phyloP scores from a whole-genome alignment of 768 basidiomycete species.

The Naganishia vaughanmartiniae region DNA sequence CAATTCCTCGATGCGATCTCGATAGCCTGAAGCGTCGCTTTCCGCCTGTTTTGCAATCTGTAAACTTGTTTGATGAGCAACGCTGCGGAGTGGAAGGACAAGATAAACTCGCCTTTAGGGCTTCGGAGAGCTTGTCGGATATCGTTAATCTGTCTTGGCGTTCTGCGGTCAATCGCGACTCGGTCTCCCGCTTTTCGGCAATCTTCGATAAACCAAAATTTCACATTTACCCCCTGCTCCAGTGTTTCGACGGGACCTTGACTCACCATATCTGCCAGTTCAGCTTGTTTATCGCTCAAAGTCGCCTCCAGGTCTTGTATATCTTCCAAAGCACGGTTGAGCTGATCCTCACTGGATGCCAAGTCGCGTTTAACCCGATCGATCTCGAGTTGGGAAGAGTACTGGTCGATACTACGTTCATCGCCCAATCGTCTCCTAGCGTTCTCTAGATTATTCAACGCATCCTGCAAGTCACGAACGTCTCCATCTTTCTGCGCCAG shows the following conservation, averaged over 20 bases:
- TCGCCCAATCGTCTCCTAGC: conserved; percentile 80
- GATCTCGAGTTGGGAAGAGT: conserved; percentile 83
- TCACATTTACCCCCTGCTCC: background rate
- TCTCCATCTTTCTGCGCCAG: conserved; percentile 74
- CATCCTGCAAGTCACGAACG: conserved; percentile 67
- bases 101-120: conserved; percentile 56
- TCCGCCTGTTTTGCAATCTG: conserved; percentile 66
- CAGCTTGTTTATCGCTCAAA: conserved; percentile 67
- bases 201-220: conserved; percentile 53
- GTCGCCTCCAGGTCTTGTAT: conserved; percentile 66
- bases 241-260: background rate
- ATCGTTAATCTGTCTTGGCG: conserved; percentile 82
- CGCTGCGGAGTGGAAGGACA: background rate
- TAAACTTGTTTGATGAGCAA: background rate
- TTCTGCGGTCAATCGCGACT: conserved; percentile 73
- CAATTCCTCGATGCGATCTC: conserved; percentile 66
- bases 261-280: conserved; percentile 63
- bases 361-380: conserved; percentile 83
- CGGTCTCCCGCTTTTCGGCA: conserved; percentile 75
- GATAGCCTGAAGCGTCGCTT: conserved; percentile 62
- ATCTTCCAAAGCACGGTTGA: conserved; percentile 68
- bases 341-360: conserved; percentile 73
- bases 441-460: conserved; percentile 67
- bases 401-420: conserved; percentile 73
- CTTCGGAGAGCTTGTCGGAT: conserved; percentile 80